Percentiles rank a stretch among this genome's conserved stretches.
Conservation (phyloP, 768 basidiomycete species). For the Hygrocybe coccinea region DNA sequence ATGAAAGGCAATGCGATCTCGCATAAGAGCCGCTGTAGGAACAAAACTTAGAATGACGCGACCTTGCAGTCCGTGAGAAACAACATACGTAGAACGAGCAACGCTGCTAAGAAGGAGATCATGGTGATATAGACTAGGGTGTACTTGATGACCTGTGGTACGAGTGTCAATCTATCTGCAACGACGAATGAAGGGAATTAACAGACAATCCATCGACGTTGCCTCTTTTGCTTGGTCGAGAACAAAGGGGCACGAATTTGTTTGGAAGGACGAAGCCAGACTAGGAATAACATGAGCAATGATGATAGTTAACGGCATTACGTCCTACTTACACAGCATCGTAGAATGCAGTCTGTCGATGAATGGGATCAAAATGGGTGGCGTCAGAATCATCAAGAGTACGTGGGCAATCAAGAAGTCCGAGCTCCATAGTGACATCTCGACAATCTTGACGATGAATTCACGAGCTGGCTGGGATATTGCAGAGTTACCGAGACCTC, state of each 20-base stretch:
- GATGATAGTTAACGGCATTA: background rate
- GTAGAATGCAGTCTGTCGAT: conserved; percentile 87
- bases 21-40: conserved; percentile 69
- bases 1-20: conserved; percentile 67
- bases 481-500: conserved; percentile 84
- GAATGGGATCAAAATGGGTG: conserved; percentile 81
- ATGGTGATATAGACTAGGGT: conserved; percentile 76
- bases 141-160: conserved; percentile 69
- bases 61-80: conserved; percentile 6
- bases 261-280: conserved; percentile 94
- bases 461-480: conserved; percentile 96
- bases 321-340: conserved; percentile 68
- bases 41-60: conserved; percentile 13
- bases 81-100: conserved; percentile 76
- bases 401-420: conserved; percentile 88
- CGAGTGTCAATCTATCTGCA: conserved; percentile 9
- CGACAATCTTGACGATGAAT: conserved; percentile 96
- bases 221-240: conserved; percentile 89
- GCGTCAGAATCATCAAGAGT: conserved; percentile 81
- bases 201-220: conserved; percentile 84
- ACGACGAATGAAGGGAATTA: background rate
- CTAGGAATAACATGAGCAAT: conserved; percentile 31
- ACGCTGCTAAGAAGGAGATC: conserved; percentile 69
- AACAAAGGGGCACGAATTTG: conserved; percentile 91
- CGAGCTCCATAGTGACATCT: conserved; percentile 94